Evolutionary conservation across 306 rosid species (phyloP).

Genomic region (Lathyrus aphaca): DNA sequence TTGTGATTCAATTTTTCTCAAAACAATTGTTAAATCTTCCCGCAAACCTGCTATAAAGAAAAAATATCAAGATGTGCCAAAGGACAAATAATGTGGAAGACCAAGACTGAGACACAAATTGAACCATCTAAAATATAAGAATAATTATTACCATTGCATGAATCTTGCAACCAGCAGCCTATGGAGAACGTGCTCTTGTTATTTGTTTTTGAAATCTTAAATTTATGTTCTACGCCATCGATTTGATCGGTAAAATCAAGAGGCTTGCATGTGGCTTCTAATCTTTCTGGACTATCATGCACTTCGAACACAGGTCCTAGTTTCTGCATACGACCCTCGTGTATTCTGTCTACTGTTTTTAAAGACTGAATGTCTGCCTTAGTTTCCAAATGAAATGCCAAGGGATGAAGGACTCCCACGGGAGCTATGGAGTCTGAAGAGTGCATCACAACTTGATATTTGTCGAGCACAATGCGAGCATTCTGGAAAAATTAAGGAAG

Average conservation of each 20-base stretch:
- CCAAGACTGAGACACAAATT: not conserved
- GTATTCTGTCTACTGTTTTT: constrained; percentile 44
- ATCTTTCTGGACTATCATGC: constrained; percentile 48
- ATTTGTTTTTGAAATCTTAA: constrained; percentile 70
- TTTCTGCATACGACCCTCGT: constrained; percentile 43
- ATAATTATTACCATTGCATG: constrained; percentile 44
- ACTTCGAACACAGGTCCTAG: constrained; percentile 70
- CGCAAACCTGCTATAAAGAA: constrained; percentile 60
- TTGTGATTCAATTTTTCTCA: constrained; percentile 67
- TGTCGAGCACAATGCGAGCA: constrained; percentile 80
- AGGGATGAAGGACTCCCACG: constrained; percentile 86
- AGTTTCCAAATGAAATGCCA: constrained; percentile 81
- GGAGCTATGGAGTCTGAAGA: constrained; percentile 92
- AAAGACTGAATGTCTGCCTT: constrained; percentile 52
- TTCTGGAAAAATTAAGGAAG: constrained; percentile 55
- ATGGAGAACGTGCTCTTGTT: constrained; percentile 65
- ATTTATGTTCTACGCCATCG: constrained; percentile 51
- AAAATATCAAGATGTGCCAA: constrained; percentile 21
- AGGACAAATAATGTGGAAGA: constrained; percentile 27
- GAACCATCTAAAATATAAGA: constrained; percentile 30
- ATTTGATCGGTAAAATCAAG: constrained; percentile 40
- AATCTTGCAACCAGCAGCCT: constrained; percentile 82
- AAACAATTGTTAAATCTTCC: constrained; percentile 69
- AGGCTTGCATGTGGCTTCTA: constrained; percentile 50
- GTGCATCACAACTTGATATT: constrained; percentile 77